Evolutionary conservation across 257 asterid species (phyloP).

Genomic region (Penstemon newberryi): DNA sequence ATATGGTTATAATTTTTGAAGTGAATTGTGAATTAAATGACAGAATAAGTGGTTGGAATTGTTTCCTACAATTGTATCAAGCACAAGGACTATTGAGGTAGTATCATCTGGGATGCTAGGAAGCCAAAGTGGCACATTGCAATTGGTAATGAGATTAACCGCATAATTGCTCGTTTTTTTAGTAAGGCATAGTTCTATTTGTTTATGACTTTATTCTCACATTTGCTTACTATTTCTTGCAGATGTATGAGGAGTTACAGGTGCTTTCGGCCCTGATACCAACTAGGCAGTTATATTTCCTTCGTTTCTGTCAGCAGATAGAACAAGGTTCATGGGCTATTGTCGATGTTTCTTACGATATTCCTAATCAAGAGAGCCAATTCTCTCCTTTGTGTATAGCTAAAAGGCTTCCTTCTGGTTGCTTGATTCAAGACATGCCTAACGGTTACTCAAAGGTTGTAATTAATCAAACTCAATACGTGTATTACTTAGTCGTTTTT

Average conservation of each 20-base stretch:
- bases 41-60: constrained; percentile 84
- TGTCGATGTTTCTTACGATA: constrained; percentile 76
- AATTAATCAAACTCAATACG: no score
- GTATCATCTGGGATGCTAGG: constrained; percentile 73
- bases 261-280: constrained; percentile 83
- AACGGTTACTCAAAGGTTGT: constrained; percentile 95
- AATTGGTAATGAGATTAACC: constrained; percentile 52
- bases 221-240: constrained; percentile 17
- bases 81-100: constrained; percentile 76
- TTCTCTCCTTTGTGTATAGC: constrained; percentile 55
- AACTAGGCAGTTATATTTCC: constrained; percentile 64
- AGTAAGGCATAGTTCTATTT: neutral
- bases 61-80: constrained; percentile 83
- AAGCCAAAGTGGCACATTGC: constrained; percentile 66
- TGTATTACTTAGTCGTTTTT: no score
- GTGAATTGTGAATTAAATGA: constrained; percentile 10
- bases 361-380: constrained; percentile 62
- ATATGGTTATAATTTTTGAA: neutral
- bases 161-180: neutral
- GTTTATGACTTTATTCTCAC: neutral
- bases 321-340: constrained; percentile 87
- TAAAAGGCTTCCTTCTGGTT: constrained; percentile 85
- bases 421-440: constrained; percentile 93
- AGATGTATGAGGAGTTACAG: constrained; percentile 92
- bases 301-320: constrained; percentile 80